These are phyloP conservation scores for Allium sativum DNA, from an alignment of 106 monocot genomes.

Conservation along the genomic window DNA sequence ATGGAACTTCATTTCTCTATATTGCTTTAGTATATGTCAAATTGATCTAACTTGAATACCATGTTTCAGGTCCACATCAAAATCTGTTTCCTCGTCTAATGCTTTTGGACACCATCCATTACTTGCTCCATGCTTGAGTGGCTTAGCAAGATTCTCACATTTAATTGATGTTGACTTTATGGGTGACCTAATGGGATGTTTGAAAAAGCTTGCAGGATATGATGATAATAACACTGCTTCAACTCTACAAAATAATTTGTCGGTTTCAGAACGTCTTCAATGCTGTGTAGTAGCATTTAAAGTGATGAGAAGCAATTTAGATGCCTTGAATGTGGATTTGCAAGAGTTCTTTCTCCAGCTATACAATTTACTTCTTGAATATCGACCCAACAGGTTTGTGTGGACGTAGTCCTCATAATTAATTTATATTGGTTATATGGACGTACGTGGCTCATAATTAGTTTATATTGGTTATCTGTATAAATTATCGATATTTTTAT, in stretches of 20 bases:
- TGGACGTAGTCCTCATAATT: not conserved
- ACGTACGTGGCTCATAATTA: too few relatives aligned
- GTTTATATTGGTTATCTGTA: too few relatives aligned
- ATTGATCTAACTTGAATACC: conserved; percentile 7
- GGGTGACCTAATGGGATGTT: conserved; percentile 66
- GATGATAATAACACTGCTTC: conserved; percentile 12
- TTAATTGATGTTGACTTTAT: conserved; percentile 92
- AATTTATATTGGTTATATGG: not conserved
- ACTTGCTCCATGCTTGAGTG: conserved; percentile 75
- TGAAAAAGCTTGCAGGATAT: conserved; percentile 73
- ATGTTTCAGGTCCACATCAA: conserved; percentile 25
- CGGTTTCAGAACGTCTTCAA: conserved; percentile 82
- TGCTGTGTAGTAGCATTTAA: conserved; percentile 93
- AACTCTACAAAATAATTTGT: conserved; percentile 25
- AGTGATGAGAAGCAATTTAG: conserved; percentile 93
- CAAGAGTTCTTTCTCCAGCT: conserved; percentile 86
- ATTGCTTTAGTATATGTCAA: too few relatives aligned
- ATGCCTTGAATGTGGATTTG: conserved; percentile 90
- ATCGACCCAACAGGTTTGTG: conserved; percentile 73
- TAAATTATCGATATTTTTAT: too few relatives aligned
- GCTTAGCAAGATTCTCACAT: conserved; percentile 90
- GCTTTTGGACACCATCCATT: conserved; percentile 43
- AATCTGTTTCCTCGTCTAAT: conserved; percentile 12
- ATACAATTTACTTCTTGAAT: conserved; percentile 85
- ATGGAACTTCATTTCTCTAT: too few relatives aligned